Percentiles rank a stretch among this genome's conserved stretches.
These are phyloP conservation scores for Pestalotiopsis fici DNA, from an alignment of 2,329 filamentous ascomycete species.

Conservation along the genomic window DNA sequence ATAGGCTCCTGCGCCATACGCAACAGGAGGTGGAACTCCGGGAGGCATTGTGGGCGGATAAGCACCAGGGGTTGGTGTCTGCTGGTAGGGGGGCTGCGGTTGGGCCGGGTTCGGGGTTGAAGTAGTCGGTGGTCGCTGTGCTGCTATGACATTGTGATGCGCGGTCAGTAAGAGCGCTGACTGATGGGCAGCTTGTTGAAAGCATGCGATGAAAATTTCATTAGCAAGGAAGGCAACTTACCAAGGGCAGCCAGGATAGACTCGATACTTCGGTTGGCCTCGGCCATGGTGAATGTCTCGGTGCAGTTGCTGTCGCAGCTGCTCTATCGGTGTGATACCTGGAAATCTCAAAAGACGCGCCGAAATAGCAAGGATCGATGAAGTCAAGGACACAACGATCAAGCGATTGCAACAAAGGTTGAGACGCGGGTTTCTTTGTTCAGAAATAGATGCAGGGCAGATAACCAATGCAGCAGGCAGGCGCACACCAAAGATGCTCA, in stretches of 20 bases:
- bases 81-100: conserved; percentile 38
- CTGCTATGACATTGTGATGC: conserved; percentile 16
- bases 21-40: conserved; percentile 35
- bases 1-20: conserved; percentile 40
- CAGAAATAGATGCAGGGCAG: conserved; percentile 5
- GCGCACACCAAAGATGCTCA: neutral
- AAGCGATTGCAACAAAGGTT: conserved; percentile 1
- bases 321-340: neutral
- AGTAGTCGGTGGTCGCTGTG: conserved; percentile 41
- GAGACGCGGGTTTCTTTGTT: conserved; percentile 3
- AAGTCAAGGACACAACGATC: neutral
- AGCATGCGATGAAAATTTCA: neutral
- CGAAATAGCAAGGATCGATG: neutral
- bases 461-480: conserved; percentile 2
- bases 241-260: conserved; percentile 51
- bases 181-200: neutral
- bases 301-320: neutral
- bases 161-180: conserved; percentile 16
- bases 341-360: neutral
- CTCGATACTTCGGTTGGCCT: conserved; percentile 41
- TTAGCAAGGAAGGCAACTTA: conserved; percentile 28
- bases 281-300: conserved; percentile 31
- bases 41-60: conserved; percentile 39
- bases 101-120: conserved; percentile 44
- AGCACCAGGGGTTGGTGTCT: conserved; percentile 37